Percentiles rank a stretch among this genome's conserved stretches.
Evolutionary conservation across 495 filamentous ascomycete genomes (phyloP).

Genomic region (Glonium stellatum): DNA sequence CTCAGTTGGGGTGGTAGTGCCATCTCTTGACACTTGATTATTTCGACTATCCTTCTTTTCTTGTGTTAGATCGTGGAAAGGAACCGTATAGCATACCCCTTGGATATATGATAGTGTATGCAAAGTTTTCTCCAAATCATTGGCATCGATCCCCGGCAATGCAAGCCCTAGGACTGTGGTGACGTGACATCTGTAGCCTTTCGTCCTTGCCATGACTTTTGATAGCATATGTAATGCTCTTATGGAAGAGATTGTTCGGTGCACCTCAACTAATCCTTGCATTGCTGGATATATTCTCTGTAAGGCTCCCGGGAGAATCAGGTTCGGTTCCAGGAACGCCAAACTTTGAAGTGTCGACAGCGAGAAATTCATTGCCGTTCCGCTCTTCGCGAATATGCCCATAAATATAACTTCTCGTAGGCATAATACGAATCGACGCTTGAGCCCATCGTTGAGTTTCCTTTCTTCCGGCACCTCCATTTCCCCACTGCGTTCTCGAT

Average conservation of each 20-base stretch:
- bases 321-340: slow-evolving; percentile 80
- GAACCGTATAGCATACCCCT: slow-evolving; percentile 88
- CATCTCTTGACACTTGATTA: slow-evolving; percentile 14
- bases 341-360: slow-evolving; percentile 82
- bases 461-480: slow-evolving; percentile 75
- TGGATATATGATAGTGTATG: slow-evolving; percentile 94
- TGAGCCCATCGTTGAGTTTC: slow-evolving; percentile 69
- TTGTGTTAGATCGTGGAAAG: slow-evolving; percentile 74
- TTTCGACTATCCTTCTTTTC: slow-evolving; percentile 18
- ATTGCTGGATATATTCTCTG: slow-evolving; percentile 96
- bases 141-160: slow-evolving; percentile 92
- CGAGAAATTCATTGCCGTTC: slow-evolving; percentile 81
- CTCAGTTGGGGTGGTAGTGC: slow-evolving; percentile 30
- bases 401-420: slow-evolving; percentile 92
- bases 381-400: slow-evolving; percentile 95
- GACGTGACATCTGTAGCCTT: slow-evolving; percentile 90
- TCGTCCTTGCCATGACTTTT: slow-evolving; percentile 80
- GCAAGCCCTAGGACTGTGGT: slow-evolving; percentile 87
- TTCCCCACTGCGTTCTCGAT: slow-evolving; percentile 86
- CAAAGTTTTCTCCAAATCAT: slow-evolving; percentile 93
- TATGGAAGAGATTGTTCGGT: slow-evolving; percentile 89
- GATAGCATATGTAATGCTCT: slow-evolving; percentile 83
- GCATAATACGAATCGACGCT: slow-evolving; percentile 83
- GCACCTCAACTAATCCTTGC: slow-evolving; percentile 93
- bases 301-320: slow-evolving; percentile 88